Evolutionary conservation across 768 basidiomycete species (phyloP).

Genomic region (Epithele typhae): DNA sequence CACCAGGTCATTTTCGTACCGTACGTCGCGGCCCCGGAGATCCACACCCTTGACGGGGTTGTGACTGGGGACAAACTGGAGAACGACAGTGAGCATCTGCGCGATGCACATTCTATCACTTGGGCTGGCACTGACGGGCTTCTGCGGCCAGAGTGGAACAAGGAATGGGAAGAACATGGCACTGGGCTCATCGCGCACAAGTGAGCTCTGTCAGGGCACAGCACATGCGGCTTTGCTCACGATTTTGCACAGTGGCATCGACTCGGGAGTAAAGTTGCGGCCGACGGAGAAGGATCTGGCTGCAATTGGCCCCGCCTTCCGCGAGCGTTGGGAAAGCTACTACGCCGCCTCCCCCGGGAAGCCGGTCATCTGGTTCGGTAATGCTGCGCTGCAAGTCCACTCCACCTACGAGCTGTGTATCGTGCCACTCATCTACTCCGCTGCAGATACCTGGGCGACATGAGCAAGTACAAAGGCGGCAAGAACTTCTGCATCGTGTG

Average conservation of each 20-base stretch:
- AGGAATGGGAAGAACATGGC: constrained; percentile 34
- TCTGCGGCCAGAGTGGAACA: constrained; percentile 28
- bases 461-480: constrained; percentile 12
- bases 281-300: constrained; percentile 46
- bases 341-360: constrained; percentile 53
- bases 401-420: neutral
- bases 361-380: constrained; percentile 42
- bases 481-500: constrained; percentile 28
- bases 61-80: constrained; percentile 36
- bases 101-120: no score
- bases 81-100: constrained; percentile 33
- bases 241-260: constrained; percentile 40
- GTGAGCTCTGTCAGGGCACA: constrained; percentile 26
- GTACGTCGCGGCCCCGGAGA: constrained; percentile 41
- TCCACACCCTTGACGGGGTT: constrained; percentile 46
- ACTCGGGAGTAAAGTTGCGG: constrained; percentile 54
- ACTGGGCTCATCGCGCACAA: constrained; percentile 51
- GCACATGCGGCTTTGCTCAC: no score
- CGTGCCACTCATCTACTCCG: neutral
- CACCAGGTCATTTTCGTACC: constrained; percentile 24
- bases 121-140: neutral
- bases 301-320: constrained; percentile 45
- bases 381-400: constrained; percentile 36
- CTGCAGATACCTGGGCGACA: constrained; percentile 24
- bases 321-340: constrained; percentile 43